Base-by-base conservation (phyloP, 1,284 basidiomycete genomes). In the Afroboletus lepidellus region DNA sequence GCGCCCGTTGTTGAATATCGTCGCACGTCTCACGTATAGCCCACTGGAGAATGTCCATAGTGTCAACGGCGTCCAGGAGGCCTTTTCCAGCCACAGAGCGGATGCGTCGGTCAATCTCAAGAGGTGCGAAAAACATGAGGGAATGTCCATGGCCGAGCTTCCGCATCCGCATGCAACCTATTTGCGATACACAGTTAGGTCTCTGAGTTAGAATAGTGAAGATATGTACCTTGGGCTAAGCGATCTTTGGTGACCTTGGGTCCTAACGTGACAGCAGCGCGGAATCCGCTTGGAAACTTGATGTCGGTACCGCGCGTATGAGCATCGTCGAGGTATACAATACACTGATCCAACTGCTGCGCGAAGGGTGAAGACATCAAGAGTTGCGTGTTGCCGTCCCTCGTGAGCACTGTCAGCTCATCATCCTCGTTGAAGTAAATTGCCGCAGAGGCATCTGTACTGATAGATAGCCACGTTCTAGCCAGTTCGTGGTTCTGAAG, bases 291-390 rank as follows among this genome's bases (percentile, higher is more conserved):
- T 5, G 50, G 50, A 13, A 51, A 51, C 7, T 41, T 51, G 8
- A 51, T 41, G 50, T 51, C 50, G 8, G 50, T 51, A 30, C 50
- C 50, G 9, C 50, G 65, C 0, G 82, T 83, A 53, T 83, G 80
- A 1, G 76, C 77, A 57, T 84, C 81, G 39, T 83, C 81, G 0
- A 84, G 73, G 53, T 84, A 83, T 2, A 81, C 58, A 5, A 80
- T 54, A 30, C 77, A 80, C 55, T 71, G 65, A 16, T 74, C 69
- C 0, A 82, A 62, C 48, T 73, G 72, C 34, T 72, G 66, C 3
- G 59, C 64, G 55, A 73, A 80, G 0, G 73, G 69, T 3, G 80
- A 83, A 6, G 74, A 70, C 4, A 64, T 43, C 2, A 84, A 60
- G 1, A 67, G 63, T 47, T 79, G 75, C 0, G 63, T 60, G 2